Evolutionary conservation across 139 green algal species (phyloP), one percentile per base, ranked within the genome.

Genomic region (Edaphochlamys debaryana): DNA sequence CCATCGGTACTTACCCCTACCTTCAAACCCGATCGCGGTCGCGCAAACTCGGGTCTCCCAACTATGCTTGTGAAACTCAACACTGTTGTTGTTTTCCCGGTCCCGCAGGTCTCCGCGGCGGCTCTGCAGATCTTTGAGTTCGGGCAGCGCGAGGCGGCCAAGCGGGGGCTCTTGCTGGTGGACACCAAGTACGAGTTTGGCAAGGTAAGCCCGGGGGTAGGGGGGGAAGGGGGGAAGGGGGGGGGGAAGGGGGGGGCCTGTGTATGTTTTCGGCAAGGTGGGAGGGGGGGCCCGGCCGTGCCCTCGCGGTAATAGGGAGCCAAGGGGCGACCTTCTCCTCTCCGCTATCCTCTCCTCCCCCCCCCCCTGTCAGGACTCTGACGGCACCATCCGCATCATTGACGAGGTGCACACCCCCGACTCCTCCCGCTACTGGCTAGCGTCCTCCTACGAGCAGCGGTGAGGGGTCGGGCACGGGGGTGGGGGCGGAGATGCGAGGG

Each of bases 161-260:
- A 92, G 71, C 87, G 95, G 0, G 97, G 96, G 1, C 90, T 99
- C 82, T 87, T 99, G 71, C 94, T 99, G 52, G 97, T 99, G 72
- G 97, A 99, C 87, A 98, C 95, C 54, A 98, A 98, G 89, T 98
- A 98, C 66, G 95, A 98, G 81, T 96, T 98, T 89, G 97, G 97
- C 20, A 94, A 92, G 63, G 92, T 95, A 60, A 40, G 75, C 52
- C 3, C 36, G 40, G 25, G 41, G 40, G 68, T 3, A 36, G 41
- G 30, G 42, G 32, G 41, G 45, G 30, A 11, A 17, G 69, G 25
- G 11, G 22, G 22, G 56, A 20, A 29, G 56, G 56, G 56, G 22
- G 56, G 25, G 22, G 22, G 56, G 56, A 19, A 27, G 15, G 19
- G 50, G 50, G 50, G 50, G 50, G 50, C 50, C 50, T 58, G 50